A percentile compares a stretch with the other conserved stretches of the same genome.
These are phyloP conservation scores for Alternaria hordeiaustralica DNA, from an alignment of 2,329 filamentous ascomycete genomes.

Conservation along the genomic window DNA sequence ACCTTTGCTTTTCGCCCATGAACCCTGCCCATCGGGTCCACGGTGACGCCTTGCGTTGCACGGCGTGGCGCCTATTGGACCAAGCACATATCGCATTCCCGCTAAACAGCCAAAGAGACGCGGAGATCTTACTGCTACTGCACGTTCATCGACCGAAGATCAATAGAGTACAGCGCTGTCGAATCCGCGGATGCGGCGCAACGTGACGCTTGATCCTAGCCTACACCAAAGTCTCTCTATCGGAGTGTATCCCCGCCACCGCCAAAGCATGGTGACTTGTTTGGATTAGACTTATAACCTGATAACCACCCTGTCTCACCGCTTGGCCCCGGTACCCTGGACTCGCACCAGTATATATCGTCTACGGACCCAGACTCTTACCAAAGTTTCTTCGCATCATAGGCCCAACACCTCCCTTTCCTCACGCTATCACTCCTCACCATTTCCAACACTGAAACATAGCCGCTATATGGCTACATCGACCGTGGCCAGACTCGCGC, in stretches of 20 bases:
- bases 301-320: slow-evolving; percentile 46
- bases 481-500: slow-evolving; percentile 24
- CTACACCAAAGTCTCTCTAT: slow-evolving; percentile 26
- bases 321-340: slow-evolving; percentile 34
- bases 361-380: slow-evolving; percentile 34
- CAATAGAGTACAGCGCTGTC: slow-evolving; percentile 32
- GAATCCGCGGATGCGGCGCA: slow-evolving; percentile 39
- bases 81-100: slow-evolving; percentile 21
- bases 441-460: slow-evolving; percentile 10
- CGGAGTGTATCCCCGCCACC: slow-evolving; percentile 25
- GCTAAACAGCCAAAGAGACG: slow-evolving; percentile 29
- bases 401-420: slow-evolving; percentile 17
- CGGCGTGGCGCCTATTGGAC: slow-evolving; percentile 31
- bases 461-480: slow-evolving; percentile 18
- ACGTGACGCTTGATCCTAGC: slow-evolving; percentile 38
- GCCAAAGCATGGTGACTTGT: slow-evolving; percentile 20
- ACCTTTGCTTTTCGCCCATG: slow-evolving; percentile 36
- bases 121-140: slow-evolving; percentile 33
- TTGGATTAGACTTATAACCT: slow-evolving; percentile 24
- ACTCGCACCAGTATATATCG: slow-evolving; percentile 44
- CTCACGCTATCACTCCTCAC: slow-evolving; percentile 20
- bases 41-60: slow-evolving; percentile 28
- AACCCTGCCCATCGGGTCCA: slow-evolving; percentile 25
- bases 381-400: slow-evolving; percentile 33
- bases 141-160: slow-evolving; percentile 27